Evolutionary conservation across 768 basidiomycete genomes (phyloP).

Genomic region (Termitomyces sp.): DNA sequence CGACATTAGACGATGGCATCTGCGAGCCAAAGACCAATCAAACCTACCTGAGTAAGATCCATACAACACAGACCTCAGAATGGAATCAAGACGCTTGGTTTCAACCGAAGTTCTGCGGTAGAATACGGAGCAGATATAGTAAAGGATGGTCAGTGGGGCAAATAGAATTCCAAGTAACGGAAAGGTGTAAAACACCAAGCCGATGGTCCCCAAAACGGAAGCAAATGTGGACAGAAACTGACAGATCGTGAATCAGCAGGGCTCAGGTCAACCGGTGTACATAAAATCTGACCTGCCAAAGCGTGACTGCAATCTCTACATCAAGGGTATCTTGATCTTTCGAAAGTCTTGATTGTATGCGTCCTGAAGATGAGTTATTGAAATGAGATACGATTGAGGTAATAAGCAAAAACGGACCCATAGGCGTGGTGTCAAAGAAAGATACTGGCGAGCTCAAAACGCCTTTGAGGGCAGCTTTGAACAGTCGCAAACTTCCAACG

Average conservation of each 20-base stretch:
- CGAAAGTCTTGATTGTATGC: constrained; percentile 52
- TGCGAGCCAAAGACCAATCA: background rate
- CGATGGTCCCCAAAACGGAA: constrained; percentile 49
- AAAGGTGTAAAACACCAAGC: constrained; percentile 61
- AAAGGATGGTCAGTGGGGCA: constrained; percentile 45
- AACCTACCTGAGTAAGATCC: constrained; percentile 49
- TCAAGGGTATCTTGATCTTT: constrained; percentile 62
- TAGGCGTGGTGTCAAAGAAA: constrained; percentile 73
- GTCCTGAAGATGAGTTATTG: constrained; percentile 29
- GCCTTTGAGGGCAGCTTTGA: constrained; percentile 46
- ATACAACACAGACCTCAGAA: constrained; percentile 55
- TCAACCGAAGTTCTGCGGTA: constrained; percentile 61
- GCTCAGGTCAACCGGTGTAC: background rate
- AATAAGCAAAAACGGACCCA: constrained; percentile 32
- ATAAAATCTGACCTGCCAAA: constrained; percentile 35
- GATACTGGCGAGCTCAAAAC: constrained; percentile 58
- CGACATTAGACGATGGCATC: background rate
- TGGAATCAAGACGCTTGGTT: constrained; percentile 59
- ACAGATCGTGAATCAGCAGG: background rate
- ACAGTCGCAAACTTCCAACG: constrained; percentile 42
- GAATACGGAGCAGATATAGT: constrained; percentile 48
- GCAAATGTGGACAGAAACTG: constrained; percentile 37
- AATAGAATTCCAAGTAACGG: constrained; percentile 65
- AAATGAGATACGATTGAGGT: background rate
- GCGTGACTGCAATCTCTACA: constrained; percentile 37